These are phyloP conservation scores for Symbiodinium pilosum DNA, from an alignment of 73 alveolate species.

Conservation along the genomic window DNA sequence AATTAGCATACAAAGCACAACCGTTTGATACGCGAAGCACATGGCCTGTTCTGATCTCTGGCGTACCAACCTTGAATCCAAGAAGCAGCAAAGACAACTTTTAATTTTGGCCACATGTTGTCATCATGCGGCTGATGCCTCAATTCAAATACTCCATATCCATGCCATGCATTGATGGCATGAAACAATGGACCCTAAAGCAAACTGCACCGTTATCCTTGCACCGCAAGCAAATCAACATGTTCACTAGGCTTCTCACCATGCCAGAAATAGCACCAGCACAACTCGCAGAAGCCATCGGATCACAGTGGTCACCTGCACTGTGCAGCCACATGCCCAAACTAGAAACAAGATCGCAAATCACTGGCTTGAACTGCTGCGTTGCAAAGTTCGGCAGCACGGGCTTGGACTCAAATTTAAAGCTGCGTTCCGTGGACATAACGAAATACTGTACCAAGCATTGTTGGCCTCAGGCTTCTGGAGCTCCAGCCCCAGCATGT, in stretches of 20 bases:
- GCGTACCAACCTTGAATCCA: constrained; percentile 62
- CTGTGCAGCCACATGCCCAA: no score
- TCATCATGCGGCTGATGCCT: not conserved
- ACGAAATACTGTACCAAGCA: not conserved
- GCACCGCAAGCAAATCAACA: no score
- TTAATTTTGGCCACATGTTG: not conserved
- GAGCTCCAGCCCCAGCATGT: not conserved
- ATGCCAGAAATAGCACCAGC: constrained; percentile 53
- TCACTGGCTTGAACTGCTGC: not conserved
- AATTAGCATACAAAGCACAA: no score
- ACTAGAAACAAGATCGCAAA: not conserved
- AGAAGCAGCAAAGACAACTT: no score
- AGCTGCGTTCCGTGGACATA: not conserved
- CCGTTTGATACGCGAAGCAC: no score
- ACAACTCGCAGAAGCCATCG: constrained; percentile 74
- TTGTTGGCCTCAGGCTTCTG: not conserved
- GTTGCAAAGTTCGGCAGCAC: not conserved
- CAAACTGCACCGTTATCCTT: not conserved
- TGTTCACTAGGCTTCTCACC: no score
- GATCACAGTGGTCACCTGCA: constrained; percentile 82
- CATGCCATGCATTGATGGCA: not conserved
- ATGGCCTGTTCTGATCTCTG: constrained; percentile 76
- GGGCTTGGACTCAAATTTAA: not conserved
- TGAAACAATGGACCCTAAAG: not conserved
- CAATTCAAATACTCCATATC: not conserved